phyloP scores from a whole-genome alignment of 169 alveolate species.

The Cyclospora cayetanensis region DNA sequence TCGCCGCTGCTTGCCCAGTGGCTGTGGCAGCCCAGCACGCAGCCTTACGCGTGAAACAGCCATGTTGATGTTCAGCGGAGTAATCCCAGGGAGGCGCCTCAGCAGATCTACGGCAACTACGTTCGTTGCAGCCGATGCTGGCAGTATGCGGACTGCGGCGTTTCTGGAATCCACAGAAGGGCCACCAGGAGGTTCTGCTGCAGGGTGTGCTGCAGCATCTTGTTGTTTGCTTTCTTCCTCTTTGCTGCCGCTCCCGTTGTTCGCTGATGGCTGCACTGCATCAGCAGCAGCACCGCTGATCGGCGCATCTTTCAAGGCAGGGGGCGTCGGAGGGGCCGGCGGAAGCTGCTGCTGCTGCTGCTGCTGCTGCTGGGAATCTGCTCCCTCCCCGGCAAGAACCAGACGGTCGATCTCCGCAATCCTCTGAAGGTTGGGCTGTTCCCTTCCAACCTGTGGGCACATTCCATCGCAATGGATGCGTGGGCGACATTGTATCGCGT shows the following conservation, averaged over 20 bases:
- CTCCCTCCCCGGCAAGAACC: neutral
- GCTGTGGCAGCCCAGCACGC: neutral
- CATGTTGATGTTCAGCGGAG: neutral
- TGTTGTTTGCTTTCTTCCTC: neutral
- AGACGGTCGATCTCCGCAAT: constrained; percentile 20
- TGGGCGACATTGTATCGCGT: too few species aligned
- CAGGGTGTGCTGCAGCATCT: neutral
- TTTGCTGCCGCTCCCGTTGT: neutral
- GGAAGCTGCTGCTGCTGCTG: neutral
- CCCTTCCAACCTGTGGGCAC: constrained; percentile 18
- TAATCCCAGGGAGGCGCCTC: constrained; percentile 40
- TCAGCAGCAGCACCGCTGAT: neutral
- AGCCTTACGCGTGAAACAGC: constrained; percentile 17
- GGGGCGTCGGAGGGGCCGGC: neutral
- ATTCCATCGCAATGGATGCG: too few species aligned
- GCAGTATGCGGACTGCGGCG: too few species aligned
- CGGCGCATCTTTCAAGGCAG: neutral
- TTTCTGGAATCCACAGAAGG: too few species aligned
- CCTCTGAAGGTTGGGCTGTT: constrained; percentile 54
- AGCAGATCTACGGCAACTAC: constrained; percentile 38
- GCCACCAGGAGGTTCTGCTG: neutral
- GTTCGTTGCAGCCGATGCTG: constrained; percentile 37
- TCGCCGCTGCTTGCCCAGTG: neutral
- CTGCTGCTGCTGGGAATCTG: neutral
- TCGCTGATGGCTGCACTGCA: neutral